phyloP scores from a whole-genome alignment of 2,329 filamentous ascomycete species.

The Tolypocladium tropicale region DNA sequence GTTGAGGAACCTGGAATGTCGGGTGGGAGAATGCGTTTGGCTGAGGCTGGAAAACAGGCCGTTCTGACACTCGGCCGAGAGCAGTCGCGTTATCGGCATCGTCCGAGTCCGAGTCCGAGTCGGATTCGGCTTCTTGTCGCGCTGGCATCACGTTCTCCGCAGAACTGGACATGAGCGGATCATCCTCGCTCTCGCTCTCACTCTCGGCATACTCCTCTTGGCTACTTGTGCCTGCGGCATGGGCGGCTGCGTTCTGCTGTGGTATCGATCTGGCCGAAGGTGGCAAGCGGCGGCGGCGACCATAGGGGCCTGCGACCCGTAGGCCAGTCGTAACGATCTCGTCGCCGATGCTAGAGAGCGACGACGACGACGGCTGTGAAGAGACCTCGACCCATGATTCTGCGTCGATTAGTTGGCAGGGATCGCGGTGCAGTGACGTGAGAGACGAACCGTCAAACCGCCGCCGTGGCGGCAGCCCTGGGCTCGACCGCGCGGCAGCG shows the following conservation, averaged over 20 bases:
- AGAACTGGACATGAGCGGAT: slow-evolving; percentile 52
- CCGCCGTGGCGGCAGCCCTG: slow-evolving; percentile 20
- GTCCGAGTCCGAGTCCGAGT: slow-evolving; percentile 38
- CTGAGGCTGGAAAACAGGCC: slow-evolving; percentile 64
- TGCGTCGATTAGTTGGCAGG: slow-evolving; percentile 24
- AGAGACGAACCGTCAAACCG: slow-evolving; percentile 24
- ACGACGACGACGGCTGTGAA: slow-evolving; percentile 89
- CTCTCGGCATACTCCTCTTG: slow-evolving; percentile 95
- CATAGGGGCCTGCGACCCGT: slow-evolving; percentile 57
- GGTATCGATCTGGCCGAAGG: slow-evolving; percentile 20
- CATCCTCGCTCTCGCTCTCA: slow-evolving; percentile 84
- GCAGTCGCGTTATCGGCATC: slow-evolving; percentile 74
- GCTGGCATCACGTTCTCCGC: slow-evolving; percentile 38
- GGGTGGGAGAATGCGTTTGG: slow-evolving; percentile 90
- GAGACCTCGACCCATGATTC: slow-evolving; percentile 96
- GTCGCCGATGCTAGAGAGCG: slow-evolving; percentile 73
- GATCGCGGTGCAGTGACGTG: neutral
- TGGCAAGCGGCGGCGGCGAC: slow-evolving; percentile 45
- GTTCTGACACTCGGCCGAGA: slow-evolving; percentile 51
- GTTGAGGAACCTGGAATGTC: slow-evolving; percentile 40
- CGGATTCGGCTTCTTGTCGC: slow-evolving; percentile 25
- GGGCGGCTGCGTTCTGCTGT: slow-evolving; percentile 30
- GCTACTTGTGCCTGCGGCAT: slow-evolving; percentile 52
- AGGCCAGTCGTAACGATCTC: slow-evolving; percentile 88
- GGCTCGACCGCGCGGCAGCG: slow-evolving; percentile 16